Base-by-base conservation (phyloP, 2,329 filamentous ascomycete species). In the Alternaria brassicae region DNA sequence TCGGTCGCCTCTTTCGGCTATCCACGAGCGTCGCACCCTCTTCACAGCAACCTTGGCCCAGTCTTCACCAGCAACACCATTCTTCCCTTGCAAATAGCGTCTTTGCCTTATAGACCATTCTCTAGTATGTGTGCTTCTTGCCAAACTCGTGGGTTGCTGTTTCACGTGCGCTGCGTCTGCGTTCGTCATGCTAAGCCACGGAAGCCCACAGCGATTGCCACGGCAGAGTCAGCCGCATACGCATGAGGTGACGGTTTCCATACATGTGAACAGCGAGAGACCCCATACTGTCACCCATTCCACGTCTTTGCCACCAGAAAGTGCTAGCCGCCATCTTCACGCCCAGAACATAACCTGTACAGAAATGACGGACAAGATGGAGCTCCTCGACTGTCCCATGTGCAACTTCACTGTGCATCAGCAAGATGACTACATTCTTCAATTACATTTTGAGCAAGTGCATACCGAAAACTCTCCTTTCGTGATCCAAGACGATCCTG, bases 401-500 rank as follows among this genome's bases (percentile, higher is more conserved):
- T 79, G 77, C 61, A 65, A 66, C 48, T 77, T 75, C 60, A 65
- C 66, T 6, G 71, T 74, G 28, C 56, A 60, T 15, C 66, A 62
- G 5, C 63, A 60, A 28, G 70, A 75, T 62, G 65, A 70, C 32
- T 78, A 79, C 56, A 52, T 74, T 10, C 62, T 80, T 10, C 71
- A 74, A 57, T 67, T 79, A n/a, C 78, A 80, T 56, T 77, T 80
- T 55, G 78, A 80, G 66, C 75, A 79, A 58, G 64, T 64, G 19
- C 78, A 80, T 60, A 78, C 75, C 5, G 68, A 70, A 6, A 74
- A 78, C 56, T 77, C 74, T 15, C 77, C 77, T 13, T 80, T 80
- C 60, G 60, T 65, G 13, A 67, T 78, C 15, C 51, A 71, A 40
- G 68, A 77, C 62, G 74, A 75, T 37, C 63, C 69, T 41, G 68